Evolutionary conservation across 2,329 filamentous ascomycete species (phyloP).

Genomic region (Aspergillus floridensis): DNA sequence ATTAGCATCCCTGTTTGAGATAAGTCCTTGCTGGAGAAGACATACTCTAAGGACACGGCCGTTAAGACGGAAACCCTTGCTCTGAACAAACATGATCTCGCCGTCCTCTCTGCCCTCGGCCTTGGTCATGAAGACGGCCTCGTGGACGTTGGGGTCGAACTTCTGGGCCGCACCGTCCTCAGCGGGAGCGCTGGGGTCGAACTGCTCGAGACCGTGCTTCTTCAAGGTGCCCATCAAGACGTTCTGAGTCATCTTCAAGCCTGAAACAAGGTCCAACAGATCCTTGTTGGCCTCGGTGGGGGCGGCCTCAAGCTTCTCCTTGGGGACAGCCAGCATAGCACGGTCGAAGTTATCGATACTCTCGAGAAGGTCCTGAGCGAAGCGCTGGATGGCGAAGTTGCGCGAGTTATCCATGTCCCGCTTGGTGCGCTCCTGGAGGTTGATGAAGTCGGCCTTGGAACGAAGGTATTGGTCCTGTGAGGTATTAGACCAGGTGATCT

Average conservation of each 20-base stretch:
- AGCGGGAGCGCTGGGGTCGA: constrained; percentile 62
- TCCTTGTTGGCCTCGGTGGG: constrained; percentile 64
- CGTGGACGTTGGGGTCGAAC: constrained; percentile 95
- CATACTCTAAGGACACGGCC: constrained; percentile 73
- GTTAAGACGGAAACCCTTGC: constrained; percentile 94
- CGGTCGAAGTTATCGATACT: constrained; percentile 97
- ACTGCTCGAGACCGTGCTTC: constrained; percentile 91
- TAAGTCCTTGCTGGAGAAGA: constrained; percentile 7
- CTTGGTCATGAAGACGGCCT: constrained; percentile 92
- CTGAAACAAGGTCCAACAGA: constrained; percentile 76
- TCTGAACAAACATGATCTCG: constrained; percentile 86
- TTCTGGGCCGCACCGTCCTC: constrained; percentile 63
- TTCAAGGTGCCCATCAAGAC: constrained; percentile 84
- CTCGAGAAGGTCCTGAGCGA: constrained; percentile 92
- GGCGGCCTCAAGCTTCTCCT: constrained; percentile 63
- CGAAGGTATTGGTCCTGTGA: constrained; percentile 88
- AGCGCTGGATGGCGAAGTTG: constrained; percentile 91
- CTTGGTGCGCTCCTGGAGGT: constrained; percentile 90
- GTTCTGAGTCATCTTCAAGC: constrained; percentile 90
- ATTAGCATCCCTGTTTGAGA: not conserved
- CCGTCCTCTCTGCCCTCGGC: constrained; percentile 85
- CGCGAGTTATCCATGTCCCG: constrained; percentile 84
- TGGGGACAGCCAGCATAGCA: constrained; percentile 74
- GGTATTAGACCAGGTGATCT: not conserved
- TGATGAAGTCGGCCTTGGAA: constrained; percentile 93